These are phyloP conservation scores for Penicillium egyptiacum DNA, from an alignment of 495 filamentous ascomycete species.

Conservation along the genomic window DNA sequence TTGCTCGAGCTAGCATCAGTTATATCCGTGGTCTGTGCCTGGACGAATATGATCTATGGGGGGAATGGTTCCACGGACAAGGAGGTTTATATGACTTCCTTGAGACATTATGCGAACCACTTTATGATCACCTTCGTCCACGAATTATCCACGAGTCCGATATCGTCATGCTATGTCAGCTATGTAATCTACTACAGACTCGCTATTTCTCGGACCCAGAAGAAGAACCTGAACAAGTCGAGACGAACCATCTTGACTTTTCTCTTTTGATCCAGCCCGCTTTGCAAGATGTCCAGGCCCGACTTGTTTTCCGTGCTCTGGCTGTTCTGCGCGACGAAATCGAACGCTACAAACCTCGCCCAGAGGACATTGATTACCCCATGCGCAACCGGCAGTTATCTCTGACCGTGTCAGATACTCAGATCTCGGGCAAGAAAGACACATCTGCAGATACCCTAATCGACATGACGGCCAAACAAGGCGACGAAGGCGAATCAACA, in stretches of 20 bases:
- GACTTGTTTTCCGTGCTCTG: conserved; percentile 70
- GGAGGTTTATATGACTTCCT: conserved; percentile 69
- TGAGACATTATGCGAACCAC: conserved; percentile 69
- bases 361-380: conserved; percentile 69
- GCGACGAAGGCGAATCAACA: conserved; percentile 50
- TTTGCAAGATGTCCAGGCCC: conserved; percentile 72
- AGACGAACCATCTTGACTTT: conserved; percentile 63
- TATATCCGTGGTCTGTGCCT: conserved; percentile 69
- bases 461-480: conserved; percentile 51
- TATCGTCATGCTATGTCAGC: conserved; percentile 73
- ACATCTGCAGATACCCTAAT: conserved; percentile 43
- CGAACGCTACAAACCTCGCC: conserved; percentile 65
- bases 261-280: conserved; percentile 64
- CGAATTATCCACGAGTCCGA: conserved; percentile 69
- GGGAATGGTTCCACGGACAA: conserved; percentile 72
- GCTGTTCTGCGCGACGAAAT: conserved; percentile 68
- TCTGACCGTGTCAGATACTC: conserved; percentile 48
- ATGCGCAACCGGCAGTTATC: conserved; percentile 49
- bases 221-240: conserved; percentile 61
- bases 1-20: conserved; percentile 67
- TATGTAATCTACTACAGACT: conserved; percentile 80
- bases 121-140: conserved; percentile 72
- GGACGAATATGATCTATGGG: conserved; percentile 74
- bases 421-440: conserved; percentile 49
- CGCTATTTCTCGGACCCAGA: conserved; percentile 74